Evolutionary conservation across 345 rosid genomes (phyloP), one percentile per base, ranked within the genome.

Genomic region (Brassica juncea): DNA sequence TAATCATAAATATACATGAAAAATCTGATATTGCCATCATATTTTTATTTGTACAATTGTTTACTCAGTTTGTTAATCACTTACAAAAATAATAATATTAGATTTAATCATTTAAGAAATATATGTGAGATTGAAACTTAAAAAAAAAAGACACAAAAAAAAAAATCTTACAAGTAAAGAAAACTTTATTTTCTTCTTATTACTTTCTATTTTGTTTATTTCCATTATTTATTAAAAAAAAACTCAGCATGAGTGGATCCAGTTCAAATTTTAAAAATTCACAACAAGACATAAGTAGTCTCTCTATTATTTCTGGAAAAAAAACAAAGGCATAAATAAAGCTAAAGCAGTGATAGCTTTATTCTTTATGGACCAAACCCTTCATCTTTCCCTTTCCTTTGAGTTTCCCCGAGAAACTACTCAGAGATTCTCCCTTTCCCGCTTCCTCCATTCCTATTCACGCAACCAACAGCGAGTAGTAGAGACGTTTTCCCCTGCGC

Each of bases 301-400:
- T 23, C 65, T 23, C 28, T 54, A 14, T 64, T 12, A 52, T 74
- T 75, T 61, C 34, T 58, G 68, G 6, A 3, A 30, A 25, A 30
- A n/a, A 37, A 34, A 12, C 44, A 35, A 21, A 61, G 21, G 44
- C 12, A 62, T 21, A 71, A 78, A 3, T 12, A 42, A 42, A 71
- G 60, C 27, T 12, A 39, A 64, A 70, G 75, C 64, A 1, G 70
- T 32, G 64, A 58, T 34, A 7, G 58, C 70, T 79, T 79, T 79
- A 44, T 59, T 32, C 78, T 79, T 73, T 73, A 79, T 79, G 78
- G 78, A 72, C 68, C 37, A 39, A 47, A 58, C 2, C 70, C 49
- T 67, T 73, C 59, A 44, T 27, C 63, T 47, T 59, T 67, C 25
- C 25, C 61, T 21, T 2, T 55, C 28, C 73, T 73, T 32, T 4